These are phyloP conservation scores for Microbotryomycetes sp. DNA, from an alignment of 1,284 basidiomycete genomes.

Conservation along the genomic window DNA sequence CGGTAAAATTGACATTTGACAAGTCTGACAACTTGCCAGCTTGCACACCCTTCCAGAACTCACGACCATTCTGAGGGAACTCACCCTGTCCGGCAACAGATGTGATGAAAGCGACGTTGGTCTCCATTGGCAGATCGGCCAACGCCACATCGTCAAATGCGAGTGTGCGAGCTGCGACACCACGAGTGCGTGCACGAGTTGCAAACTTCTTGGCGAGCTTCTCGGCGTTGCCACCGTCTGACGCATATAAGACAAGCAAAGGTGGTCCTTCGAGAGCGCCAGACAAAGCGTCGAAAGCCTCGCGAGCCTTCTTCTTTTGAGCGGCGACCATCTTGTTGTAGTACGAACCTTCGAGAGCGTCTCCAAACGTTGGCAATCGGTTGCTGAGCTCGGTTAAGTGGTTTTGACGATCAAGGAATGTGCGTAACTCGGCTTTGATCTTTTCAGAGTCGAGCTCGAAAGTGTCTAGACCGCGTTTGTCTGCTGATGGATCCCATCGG, in stretches of 20 bases:
- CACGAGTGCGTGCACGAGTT: constrained; percentile 74
- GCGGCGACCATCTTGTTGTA: constrained; percentile 64
- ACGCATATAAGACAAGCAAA: constrained; percentile 81
- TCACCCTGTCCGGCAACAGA: constrained; percentile 99
- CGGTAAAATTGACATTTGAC: constrained; percentile 66
- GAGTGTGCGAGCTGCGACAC: constrained; percentile 66
- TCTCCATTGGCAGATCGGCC: constrained; percentile 58
- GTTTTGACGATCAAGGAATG: constrained; percentile 93
- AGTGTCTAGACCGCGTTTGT: constrained; percentile 60
- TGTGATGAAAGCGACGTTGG: constrained; percentile 77
- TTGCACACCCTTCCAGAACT: constrained; percentile 72
- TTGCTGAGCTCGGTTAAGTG: constrained; percentile 87
- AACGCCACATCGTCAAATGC: constrained; percentile 72
- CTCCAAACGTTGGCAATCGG: constrained; percentile 66
- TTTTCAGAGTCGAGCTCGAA: constrained; percentile 90
- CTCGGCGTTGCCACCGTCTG: constrained; percentile 90
- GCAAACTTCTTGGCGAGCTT: constrained; percentile 88
- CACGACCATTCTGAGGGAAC: constrained; percentile 90
- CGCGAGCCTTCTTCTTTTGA: constrained; percentile 73
- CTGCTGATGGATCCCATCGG: constrained; percentile 89
- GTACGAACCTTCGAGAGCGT: constrained; percentile 78
- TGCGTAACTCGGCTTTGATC: constrained; percentile 88
- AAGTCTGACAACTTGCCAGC: constrained; percentile 44
- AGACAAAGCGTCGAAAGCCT: constrained; percentile 79
- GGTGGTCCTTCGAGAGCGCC: constrained; percentile 84